Evolutionary conservation across 2,329 filamentous ascomycete species (phyloP).

Genomic region (Triangularia setosa): DNA sequence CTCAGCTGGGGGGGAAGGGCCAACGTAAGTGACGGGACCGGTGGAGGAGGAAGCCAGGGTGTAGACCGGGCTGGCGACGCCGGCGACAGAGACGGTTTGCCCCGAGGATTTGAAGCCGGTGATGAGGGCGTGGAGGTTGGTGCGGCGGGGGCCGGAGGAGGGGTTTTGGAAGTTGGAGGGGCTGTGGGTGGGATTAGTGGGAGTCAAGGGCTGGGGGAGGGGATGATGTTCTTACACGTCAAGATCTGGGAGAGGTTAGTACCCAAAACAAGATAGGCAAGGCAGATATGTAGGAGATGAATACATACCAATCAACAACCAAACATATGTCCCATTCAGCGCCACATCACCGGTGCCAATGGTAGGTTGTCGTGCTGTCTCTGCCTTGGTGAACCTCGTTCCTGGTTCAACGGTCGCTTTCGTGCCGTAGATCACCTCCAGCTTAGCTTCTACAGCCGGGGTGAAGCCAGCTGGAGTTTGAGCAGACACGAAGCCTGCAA

Average conservation of each 20-base stretch:
- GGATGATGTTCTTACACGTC: slow-evolving; percentile 21
- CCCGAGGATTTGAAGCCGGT: slow-evolving; percentile 24
- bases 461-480: slow-evolving; percentile 27
- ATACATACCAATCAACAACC: slow-evolving; percentile 28
- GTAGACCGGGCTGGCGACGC: slow-evolving; percentile 14
- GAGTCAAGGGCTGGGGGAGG: not conserved
- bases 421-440: slow-evolving; percentile 27
- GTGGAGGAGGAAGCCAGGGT: slow-evolving; percentile 21
- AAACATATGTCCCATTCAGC: slow-evolving; percentile 25
- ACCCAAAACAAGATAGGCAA: not conserved
- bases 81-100: slow-evolving; percentile 6
- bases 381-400: slow-evolving; percentile 26
- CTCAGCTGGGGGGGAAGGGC: slow-evolving; percentile 33
- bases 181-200: slow-evolving; percentile 2
- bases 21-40: slow-evolving; percentile 26
- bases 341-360: slow-evolving; percentile 24
- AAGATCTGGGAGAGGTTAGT: slow-evolving; percentile 4
- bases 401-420: slow-evolving; percentile 25
- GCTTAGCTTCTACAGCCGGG: slow-evolving; percentile 20
- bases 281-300: slow-evolving; percentile 8
- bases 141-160: slow-evolving; percentile 20
- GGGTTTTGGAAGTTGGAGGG: slow-evolving; percentile 26
- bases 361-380: slow-evolving; percentile 26
- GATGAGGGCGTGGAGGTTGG: slow-evolving; percentile 28
- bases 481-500: slow-evolving; percentile 10